These are phyloP conservation scores for Xylaria flabelliformis DNA, from an alignment of 495 filamentous ascomycete genomes.

Conservation along the genomic window DNA sequence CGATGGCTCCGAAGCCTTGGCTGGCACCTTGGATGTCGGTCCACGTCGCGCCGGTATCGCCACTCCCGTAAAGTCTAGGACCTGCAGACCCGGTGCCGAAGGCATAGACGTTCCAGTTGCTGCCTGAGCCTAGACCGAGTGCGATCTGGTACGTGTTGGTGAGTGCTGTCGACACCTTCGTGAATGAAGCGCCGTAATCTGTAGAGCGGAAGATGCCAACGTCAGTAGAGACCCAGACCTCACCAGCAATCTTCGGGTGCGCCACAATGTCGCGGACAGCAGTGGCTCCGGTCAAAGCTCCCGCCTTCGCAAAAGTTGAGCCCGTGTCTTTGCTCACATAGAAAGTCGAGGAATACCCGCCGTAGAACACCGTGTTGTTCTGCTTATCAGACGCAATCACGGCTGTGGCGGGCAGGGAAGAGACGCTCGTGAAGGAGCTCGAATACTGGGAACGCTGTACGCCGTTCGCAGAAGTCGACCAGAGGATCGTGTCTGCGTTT, in stretches of 20 bases:
- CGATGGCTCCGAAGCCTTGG: conserved; percentile 60
- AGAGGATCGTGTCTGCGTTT: conserved; percentile 58
- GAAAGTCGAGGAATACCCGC: conserved; percentile 50
- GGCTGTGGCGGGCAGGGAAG: conserved; percentile 51
- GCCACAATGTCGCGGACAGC: conserved; percentile 55
- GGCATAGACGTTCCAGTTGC: conserved; percentile 55
- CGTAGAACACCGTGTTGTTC: conserved; percentile 61
- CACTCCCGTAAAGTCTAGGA: conserved; percentile 57
- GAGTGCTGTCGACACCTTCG: conserved; percentile 42
- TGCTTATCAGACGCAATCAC: conserved; percentile 61
- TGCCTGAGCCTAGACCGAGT: conserved; percentile 47
- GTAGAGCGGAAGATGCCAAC: conserved; percentile 59
- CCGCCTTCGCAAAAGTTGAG: conserved; percentile 48
- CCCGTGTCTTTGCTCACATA: conserved; percentile 56
- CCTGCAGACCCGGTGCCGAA: conserved; percentile 54
- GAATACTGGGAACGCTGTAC: conserved; percentile 51
- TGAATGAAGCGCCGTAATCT: conserved; percentile 56
- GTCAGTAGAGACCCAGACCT: conserved; percentile 61
- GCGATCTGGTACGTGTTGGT: conserved; percentile 55
- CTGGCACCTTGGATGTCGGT: conserved; percentile 55
- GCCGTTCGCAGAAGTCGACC: conserved; percentile 49
- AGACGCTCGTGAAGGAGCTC: conserved; percentile 51
- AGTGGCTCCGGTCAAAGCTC: conserved; percentile 44
- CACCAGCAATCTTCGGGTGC: conserved; percentile 56
- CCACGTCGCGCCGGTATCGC: conserved; percentile 57